A percentile compares a stretch with the other conserved stretches of the same genome.
Conservation (phyloP, 441 rosid species). For the Erodium chrysanthum region DNA sequence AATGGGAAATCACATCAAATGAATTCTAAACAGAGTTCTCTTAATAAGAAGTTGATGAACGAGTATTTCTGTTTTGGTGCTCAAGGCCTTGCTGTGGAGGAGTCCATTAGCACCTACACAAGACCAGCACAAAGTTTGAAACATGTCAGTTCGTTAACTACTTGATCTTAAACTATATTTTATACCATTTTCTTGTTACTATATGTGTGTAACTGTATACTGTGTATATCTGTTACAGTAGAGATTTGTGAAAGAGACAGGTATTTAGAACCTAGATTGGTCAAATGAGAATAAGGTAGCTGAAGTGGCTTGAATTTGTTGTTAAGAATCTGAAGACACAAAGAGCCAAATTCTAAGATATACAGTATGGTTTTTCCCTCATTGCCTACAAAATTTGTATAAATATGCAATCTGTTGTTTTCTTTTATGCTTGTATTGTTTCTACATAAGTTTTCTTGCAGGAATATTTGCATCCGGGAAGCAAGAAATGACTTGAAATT, state of each 20-base stretch:
- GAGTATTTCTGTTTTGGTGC: slow-evolving; percentile 61
- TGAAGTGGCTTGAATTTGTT: background rate
- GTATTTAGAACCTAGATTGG: background rate
- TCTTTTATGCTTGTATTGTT: too few relatives aligned
- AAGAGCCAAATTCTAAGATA: background rate
- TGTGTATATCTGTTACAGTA: background rate
- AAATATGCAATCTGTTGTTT: background rate
- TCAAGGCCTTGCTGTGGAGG: slow-evolving; percentile 45
- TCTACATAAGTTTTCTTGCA: too few relatives aligned
- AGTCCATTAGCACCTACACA: slow-evolving; percentile 24
- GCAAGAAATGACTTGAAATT: too few relatives aligned
- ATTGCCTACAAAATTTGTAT: background rate
- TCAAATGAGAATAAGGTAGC: background rate
- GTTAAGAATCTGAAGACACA: too few relatives aligned
- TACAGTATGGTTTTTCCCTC: background rate
- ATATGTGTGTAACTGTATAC: background rate
- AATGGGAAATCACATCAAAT: slow-evolving; percentile 16
- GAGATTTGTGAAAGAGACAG: background rate
- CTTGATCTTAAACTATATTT: slow-evolving; percentile 20
- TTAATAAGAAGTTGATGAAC: slow-evolving; percentile 47
- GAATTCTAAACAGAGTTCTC: slow-evolving; percentile 29
- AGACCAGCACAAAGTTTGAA: slow-evolving; percentile 28
- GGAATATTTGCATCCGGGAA: too few relatives aligned
- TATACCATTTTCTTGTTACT: background rate
- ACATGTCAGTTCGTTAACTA: slow-evolving; percentile 37